Evolutionary conservation across 2,329 filamentous ascomycete species (phyloP).

Genomic region (Aspergillus novoparasiticus): DNA sequence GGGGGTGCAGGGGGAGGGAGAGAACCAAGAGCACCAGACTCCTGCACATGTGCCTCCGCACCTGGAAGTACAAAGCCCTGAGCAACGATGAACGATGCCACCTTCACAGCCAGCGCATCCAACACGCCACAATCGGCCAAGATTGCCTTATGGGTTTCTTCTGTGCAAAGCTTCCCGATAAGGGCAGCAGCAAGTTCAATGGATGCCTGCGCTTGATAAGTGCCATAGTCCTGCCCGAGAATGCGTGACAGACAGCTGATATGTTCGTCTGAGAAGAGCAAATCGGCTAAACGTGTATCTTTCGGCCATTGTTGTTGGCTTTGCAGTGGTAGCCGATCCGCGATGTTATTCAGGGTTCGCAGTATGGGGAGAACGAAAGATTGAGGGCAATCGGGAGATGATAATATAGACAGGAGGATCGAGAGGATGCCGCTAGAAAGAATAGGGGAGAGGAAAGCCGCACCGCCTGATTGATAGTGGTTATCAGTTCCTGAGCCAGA

Average conservation of each 20-base stretch:
- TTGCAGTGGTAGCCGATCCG: constrained; percentile 64
- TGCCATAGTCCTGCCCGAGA: constrained; percentile 60
- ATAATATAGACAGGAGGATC: constrained; percentile 70
- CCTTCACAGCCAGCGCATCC: constrained; percentile 72
- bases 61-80: constrained; percentile 70
- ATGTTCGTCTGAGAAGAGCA: constrained; percentile 65
- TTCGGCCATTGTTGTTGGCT: constrained; percentile 54
- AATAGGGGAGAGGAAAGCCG: constrained; percentile 75
- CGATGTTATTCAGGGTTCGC: constrained; percentile 71
- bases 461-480: constrained; percentile 63
- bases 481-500: constrained; percentile 21
- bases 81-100: constrained; percentile 71
- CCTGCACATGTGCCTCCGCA: constrained; percentile 58
- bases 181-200: constrained; percentile 49
- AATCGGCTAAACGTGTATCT: constrained; percentile 59
- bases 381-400: constrained; percentile 64
- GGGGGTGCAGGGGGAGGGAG: constrained; percentile 65
- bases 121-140: constrained; percentile 74
- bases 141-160: constrained; percentile 70
- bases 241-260: constrained; percentile 67
- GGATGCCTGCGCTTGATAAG: constrained; percentile 55
- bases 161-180: constrained; percentile 65
- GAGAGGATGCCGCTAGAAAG: constrained; percentile 68
- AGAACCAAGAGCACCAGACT: constrained; percentile 57
- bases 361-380: constrained; percentile 74